Evolutionary conservation across 192 early-diverging fungal species (phyloP).

Genomic region (Dimargaris xerosporica): DNA sequence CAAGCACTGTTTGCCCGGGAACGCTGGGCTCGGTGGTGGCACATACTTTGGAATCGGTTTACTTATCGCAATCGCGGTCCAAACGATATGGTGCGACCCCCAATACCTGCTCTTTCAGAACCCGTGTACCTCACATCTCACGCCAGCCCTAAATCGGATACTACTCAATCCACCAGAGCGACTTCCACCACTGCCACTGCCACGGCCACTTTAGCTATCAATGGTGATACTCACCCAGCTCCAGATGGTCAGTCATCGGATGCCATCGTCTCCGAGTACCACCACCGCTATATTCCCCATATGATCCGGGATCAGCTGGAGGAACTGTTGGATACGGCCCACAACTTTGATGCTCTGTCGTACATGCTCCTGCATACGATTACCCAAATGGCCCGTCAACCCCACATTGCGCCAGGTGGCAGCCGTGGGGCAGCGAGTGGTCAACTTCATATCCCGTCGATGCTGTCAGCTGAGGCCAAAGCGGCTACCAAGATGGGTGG

Average conservation of each 20-base stretch:
- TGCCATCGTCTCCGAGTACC: neutral
- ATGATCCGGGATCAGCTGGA: neutral
- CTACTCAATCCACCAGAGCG: neutral
- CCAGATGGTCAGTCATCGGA: neutral
- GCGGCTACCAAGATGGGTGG: too few species aligned
- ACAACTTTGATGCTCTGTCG: slow-evolving; percentile 5
- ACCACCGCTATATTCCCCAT: neutral
- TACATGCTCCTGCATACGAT: neutral
- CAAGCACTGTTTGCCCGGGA: neutral
- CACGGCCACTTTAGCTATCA: neutral
- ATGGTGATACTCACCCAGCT: neutral
- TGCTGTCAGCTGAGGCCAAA: too few species aligned
- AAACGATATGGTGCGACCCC: neutral
- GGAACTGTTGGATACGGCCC: neutral
- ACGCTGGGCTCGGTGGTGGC: neutral
- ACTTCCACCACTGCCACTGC: too few species aligned
- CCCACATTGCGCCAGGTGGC: too few species aligned
- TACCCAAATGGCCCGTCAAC: too few species aligned
- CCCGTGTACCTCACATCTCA: neutral
- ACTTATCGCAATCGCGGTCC: neutral
- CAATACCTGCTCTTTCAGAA: neutral
- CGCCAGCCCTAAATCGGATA: neutral
- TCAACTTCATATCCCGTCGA: too few species aligned
- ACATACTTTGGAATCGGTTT: neutral
- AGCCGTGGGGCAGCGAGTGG: too few species aligned